These are phyloP conservation scores for Talaromyces albobiverticillius DNA, from an alignment of 2,329 filamentous ascomycete species.

Conservation along the genomic window DNA sequence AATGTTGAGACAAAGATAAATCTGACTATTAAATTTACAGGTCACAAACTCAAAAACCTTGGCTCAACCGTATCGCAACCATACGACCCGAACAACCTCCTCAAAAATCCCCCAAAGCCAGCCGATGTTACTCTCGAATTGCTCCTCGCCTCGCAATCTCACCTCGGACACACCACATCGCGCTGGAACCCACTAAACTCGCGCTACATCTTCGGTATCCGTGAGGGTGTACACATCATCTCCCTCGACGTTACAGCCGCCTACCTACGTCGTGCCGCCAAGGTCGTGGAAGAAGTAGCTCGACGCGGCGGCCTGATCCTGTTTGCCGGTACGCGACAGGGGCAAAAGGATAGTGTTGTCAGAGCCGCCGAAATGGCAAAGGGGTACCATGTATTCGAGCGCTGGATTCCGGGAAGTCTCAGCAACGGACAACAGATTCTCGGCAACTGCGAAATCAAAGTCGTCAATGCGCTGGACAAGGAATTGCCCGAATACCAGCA, in stretches of 20 bases:
- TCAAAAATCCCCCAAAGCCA: slow-evolving; percentile 70
- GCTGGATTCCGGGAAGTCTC: slow-evolving; percentile 87
- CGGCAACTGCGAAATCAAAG: slow-evolving; percentile 64
- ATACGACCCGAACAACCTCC: slow-evolving; percentile 33
- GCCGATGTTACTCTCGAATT: slow-evolving; percentile 86
- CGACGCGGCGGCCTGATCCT: slow-evolving; percentile 80
- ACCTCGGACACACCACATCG: slow-evolving; percentile 86
- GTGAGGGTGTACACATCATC: slow-evolving; percentile 89
- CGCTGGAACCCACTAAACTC: slow-evolving; percentile 95
- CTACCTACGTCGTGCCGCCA: slow-evolving; percentile 87
- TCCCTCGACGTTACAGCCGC: slow-evolving; percentile 84
- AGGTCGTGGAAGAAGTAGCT: slow-evolving; percentile 83
- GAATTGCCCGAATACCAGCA: slow-evolving; percentile 62
- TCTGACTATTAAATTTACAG: slow-evolving; percentile 18
- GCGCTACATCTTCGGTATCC: slow-evolving; percentile 87
- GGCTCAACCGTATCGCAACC: slow-evolving; percentile 26
- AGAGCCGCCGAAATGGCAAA: slow-evolving; percentile 73
- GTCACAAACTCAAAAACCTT: slow-evolving; percentile 29
- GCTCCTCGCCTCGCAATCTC: slow-evolving; percentile 79
- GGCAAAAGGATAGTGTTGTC: slow-evolving; percentile 77
- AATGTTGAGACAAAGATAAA: neutral
- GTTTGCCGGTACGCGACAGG: slow-evolving; percentile 82
- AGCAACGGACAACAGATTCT: slow-evolving; percentile 92
- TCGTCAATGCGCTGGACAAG: slow-evolving; percentile 73
- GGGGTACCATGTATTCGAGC: slow-evolving; percentile 84